Conservation (phyloP, 306 rosid genomes). For the Gastrolobium villosum region DNA sequence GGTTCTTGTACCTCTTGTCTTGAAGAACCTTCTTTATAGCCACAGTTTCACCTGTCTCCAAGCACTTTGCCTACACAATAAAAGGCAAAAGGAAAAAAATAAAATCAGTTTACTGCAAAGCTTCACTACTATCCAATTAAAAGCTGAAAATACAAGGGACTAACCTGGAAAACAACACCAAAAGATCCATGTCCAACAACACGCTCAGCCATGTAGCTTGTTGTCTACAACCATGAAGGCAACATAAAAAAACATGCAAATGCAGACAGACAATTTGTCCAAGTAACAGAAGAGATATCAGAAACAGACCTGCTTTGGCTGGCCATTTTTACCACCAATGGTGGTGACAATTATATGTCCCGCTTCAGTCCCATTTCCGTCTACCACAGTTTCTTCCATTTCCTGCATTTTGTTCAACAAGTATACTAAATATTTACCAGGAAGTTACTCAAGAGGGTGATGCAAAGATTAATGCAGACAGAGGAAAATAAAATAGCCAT, state of each 20-base stretch:
- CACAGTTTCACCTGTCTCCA: conserved; percentile 90
- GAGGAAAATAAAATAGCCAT: conserved; percentile 17
- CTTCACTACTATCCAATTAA: background rate
- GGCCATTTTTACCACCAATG: conserved; percentile 91
- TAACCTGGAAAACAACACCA: conserved; percentile 91
- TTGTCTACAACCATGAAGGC: conserved; percentile 57
- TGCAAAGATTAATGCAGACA: background rate
- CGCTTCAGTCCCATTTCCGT: conserved; percentile 85
- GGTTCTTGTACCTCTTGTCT: conserved; percentile 90
- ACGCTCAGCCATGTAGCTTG: conserved; percentile 94
- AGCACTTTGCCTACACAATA: conserved; percentile 81
- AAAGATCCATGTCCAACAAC: conserved; percentile 88
- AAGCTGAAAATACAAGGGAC: conserved; percentile 4
- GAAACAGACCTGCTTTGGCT: conserved; percentile 76
- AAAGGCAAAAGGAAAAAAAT: conserved; percentile 1
- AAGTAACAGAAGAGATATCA: background rate
- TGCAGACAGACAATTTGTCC: conserved; percentile 22
- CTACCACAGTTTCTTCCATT: conserved; percentile 70
- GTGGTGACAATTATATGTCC: conserved; percentile 93
- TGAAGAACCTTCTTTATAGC: conserved; percentile 94
- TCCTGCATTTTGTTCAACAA: conserved; percentile 60
- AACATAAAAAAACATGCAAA: conserved; percentile 7
- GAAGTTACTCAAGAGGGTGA: background rate
- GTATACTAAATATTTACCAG: conserved; percentile 18
- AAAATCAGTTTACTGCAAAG: conserved; percentile 14